A percentile compares a stretch with the other conserved stretches of the same genome.
These are phyloP conservation scores for Cryptococcus deneoformans DNA, from an alignment of 1,284 basidiomycete genomes.

Conservation along the genomic window DNA sequence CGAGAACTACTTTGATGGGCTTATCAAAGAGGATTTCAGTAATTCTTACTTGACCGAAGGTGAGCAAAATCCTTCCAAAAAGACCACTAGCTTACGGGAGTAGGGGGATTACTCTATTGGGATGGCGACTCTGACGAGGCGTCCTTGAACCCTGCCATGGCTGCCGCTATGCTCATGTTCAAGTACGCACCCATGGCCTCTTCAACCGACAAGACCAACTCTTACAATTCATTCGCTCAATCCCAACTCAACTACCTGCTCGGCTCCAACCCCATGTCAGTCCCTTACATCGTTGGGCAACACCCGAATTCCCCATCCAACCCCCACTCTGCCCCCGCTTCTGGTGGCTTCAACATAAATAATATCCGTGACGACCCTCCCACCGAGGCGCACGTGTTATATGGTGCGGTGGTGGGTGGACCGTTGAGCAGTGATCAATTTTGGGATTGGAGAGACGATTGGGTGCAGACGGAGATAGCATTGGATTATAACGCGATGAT, in stretches of 20 bases:
- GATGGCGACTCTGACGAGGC: constrained; percentile 72
- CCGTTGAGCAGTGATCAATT: constrained; percentile 72
- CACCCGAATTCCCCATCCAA: constrained; percentile 88
- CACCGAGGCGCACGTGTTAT: constrained; percentile 69
- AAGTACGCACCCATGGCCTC: constrained; percentile 74
- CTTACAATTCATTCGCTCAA: constrained; percentile 72
- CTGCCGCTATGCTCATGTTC: constrained; percentile 74
- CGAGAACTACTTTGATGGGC: constrained; percentile 72
- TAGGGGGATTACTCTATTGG: constrained; percentile 76
- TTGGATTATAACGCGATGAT: constrained; percentile 75
- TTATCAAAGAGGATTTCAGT: constrained; percentile 60
- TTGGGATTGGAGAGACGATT: constrained; percentile 70
- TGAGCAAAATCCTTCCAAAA: constrained; percentile 24
- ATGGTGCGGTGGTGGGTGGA: constrained; percentile 84
- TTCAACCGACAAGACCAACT: constrained; percentile 56
- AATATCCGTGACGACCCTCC: constrained; percentile 68
- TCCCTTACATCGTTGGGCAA: constrained; percentile 60
- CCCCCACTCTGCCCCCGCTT: constrained; percentile 82
- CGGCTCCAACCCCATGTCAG: constrained; percentile 52
- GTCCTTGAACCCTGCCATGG: constrained; percentile 80
- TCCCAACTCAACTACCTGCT: constrained; percentile 75
- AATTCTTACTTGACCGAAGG: constrained; percentile 58
- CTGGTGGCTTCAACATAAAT: constrained; percentile 65
- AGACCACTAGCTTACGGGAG: not conserved
- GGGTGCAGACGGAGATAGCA: constrained; percentile 45